phyloP scores from a whole-genome alignment of 331 rosid genomes.

The Acacia pycnantha region DNA sequence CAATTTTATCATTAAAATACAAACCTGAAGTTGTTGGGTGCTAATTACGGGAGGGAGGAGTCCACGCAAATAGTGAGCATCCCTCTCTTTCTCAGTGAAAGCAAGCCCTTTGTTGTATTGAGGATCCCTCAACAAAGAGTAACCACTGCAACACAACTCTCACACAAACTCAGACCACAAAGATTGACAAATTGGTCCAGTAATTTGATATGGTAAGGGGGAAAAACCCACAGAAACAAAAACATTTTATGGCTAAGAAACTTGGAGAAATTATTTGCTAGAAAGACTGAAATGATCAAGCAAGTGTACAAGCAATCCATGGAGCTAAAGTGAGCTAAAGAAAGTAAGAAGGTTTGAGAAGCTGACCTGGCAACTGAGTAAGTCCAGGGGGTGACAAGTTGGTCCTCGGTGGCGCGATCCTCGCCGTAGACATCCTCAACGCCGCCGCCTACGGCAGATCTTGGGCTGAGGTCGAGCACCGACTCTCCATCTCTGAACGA shows the following conservation, averaged over 20 bases:
- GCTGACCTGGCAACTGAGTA: conserved; percentile 86
- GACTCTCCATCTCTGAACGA: conserved; percentile 58
- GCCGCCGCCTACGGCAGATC: conserved; percentile 72
- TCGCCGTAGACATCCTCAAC: conserved; percentile 90
- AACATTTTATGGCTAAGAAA: not conserved
- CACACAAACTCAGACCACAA: not conserved
- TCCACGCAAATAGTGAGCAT: conserved; percentile 95
- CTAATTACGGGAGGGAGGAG: conserved; percentile 73
- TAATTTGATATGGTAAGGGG: not conserved
- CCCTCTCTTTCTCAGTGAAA: conserved; percentile 88
- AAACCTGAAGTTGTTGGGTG: conserved; percentile 85
- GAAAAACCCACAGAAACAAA: not conserved
- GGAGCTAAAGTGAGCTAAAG: conserved; percentile 10
- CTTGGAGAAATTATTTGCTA: not conserved
- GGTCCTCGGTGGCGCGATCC: conserved; percentile 87
- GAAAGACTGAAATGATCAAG: not conserved
- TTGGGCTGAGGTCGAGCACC: conserved; percentile 75
- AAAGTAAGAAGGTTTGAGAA: not conserved
- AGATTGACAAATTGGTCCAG: not conserved
- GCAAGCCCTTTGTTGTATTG: conserved; percentile 93
- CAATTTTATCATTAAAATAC: not conserved
- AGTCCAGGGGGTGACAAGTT: conserved; percentile 92
- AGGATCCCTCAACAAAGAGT: conserved; percentile 82
- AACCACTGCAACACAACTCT: conserved; percentile 59
- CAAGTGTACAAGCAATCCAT: not conserved